Conservation (phyloP, 2,329 filamentous ascomycete species). For the Colletotrichum chlorophyti region DNA sequence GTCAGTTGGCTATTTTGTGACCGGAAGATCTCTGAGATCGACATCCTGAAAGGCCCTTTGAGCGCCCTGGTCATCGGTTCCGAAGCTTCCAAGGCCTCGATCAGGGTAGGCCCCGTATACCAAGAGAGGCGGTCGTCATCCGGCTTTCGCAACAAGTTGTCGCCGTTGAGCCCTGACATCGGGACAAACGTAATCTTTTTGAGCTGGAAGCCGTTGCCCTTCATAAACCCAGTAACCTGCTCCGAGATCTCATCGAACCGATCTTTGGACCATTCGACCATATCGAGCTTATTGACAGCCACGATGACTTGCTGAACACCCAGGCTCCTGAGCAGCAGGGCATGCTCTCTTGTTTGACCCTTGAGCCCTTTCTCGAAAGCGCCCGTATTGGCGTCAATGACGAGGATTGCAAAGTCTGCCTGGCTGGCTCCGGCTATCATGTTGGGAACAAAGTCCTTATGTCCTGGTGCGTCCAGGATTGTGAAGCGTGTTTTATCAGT, state of each 20-base stretch:
- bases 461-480: conserved; percentile 93
- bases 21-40: conserved; percentile 86
- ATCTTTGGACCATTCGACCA: conserved; percentile 80
- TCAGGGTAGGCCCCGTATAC: conserved; percentile 81
- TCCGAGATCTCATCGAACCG: conserved; percentile 86
- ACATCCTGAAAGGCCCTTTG: conserved; percentile 82
- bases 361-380: conserved; percentile 93
- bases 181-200: conserved; percentile 89
- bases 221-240: conserved; percentile 84
- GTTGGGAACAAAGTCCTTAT: conserved; percentile 95
- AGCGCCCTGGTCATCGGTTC: conserved; percentile 76
- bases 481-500: conserved; percentile 88
- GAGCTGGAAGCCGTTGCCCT: conserved; percentile 78
- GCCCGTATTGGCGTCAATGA: conserved; percentile 88
- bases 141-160: conserved; percentile 76
- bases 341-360: conserved; percentile 94
- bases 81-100: conserved; percentile 85
- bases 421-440: conserved; percentile 98
- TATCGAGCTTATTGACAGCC: conserved; percentile 95
- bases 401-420: conserved; percentile 93
- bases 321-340: conserved; percentile 86
- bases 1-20: conserved; percentile 83
- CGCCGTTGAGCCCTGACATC: conserved; percentile 86
- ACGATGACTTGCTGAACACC: conserved; percentile 89
- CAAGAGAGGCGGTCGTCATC: conserved; percentile 68